Evolutionary conservation across 345 rosid genomes (phyloP).

Genomic region (Linum usitatissimum): DNA sequence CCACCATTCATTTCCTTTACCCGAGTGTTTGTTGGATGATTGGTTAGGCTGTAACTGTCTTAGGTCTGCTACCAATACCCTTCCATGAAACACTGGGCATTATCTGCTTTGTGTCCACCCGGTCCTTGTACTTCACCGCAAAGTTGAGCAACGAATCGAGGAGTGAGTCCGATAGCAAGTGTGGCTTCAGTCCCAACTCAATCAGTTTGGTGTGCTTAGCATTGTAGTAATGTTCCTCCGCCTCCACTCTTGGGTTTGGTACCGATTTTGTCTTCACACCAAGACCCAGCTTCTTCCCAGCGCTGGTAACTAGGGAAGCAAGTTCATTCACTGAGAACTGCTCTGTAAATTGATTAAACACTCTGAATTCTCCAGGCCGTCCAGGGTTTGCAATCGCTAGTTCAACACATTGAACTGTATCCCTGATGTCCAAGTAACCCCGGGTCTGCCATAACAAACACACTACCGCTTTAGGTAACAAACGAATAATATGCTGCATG

Average conservation of each 20-base stretch:
- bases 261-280: constrained; percentile 61
- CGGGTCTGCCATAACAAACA: constrained; percentile 46
- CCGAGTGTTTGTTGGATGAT: neutral
- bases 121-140: constrained; percentile 63
- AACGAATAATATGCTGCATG: no score
- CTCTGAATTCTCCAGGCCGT: constrained; percentile 71
- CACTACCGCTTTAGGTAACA: neutral
- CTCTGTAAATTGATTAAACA: constrained; percentile 91
- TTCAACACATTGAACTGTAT: constrained; percentile 89
- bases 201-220: constrained; percentile 94
- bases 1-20: neutral
- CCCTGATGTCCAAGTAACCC: constrained; percentile 98
- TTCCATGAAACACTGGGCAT: constrained; percentile 95
- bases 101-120: constrained; percentile 77
- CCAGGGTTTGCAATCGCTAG: constrained; percentile 91
- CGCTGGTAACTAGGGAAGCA: constrained; percentile 77
- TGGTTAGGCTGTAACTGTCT: constrained; percentile 44
- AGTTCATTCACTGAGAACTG: constrained; percentile 89
- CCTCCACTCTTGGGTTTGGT: constrained; percentile 96
- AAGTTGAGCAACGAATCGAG: constrained; percentile 89
- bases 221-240: constrained; percentile 97
- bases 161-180: constrained; percentile 80
- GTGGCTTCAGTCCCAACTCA: constrained; percentile 87
- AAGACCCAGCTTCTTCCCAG: constrained; percentile 73
- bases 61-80: constrained; percentile 71